A percentile compares a stretch with the other conserved stretches of the same genome.
Conservation (phyloP, 2,329 filamentous ascomycete genomes). For the Aspergillus amoenus region DNA sequence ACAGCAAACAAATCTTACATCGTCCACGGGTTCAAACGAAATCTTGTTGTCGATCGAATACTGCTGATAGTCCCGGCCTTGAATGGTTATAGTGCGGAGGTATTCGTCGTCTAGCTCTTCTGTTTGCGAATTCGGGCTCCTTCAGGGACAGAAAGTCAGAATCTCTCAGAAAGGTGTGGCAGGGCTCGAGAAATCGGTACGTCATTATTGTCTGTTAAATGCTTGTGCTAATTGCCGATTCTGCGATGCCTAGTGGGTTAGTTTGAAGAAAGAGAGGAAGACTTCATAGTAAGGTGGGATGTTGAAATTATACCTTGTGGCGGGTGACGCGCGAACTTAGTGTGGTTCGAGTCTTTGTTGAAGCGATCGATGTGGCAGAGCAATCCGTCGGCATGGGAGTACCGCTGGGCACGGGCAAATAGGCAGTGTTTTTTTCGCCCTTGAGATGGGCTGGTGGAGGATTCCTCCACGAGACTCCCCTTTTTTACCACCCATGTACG, state of each 20-base stretch:
- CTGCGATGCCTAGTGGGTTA: neutral
- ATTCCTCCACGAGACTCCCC: conserved; percentile 28
- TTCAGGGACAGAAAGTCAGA: conserved; percentile 31
- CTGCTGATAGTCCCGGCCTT: conserved; percentile 66
- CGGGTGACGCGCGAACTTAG: conserved; percentile 18
- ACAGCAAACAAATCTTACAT: conserved; percentile 50
- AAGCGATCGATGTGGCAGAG: conserved; percentile 26
- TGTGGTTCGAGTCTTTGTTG: conserved; percentile 23
- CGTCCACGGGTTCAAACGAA: conserved; percentile 70
- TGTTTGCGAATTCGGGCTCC: conserved; percentile 48
- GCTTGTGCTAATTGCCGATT: neutral
- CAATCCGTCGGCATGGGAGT: conserved; percentile 16
- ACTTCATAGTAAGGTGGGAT: conserved; percentile 5
- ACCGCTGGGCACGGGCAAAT: conserved; percentile 23
- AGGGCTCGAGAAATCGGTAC: conserved; percentile 22
- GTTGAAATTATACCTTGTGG: conserved; percentile 10
- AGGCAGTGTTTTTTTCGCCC: conserved; percentile 21
- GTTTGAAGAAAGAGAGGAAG: conserved; percentile 2
- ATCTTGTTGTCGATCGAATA: conserved; percentile 64
- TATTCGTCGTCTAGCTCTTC: conserved; percentile 57
- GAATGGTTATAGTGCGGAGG: conserved; percentile 58
- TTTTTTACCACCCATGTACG: conserved; percentile 25
- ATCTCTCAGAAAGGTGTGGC: conserved; percentile 11
- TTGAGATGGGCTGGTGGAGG: conserved; percentile 22
- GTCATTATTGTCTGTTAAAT: conserved; percentile 26